Evolutionary conservation across 306 rosid species (phyloP), one percentile per base, ranked within the genome.

Genomic region (Cucumis cinereus): DNA sequence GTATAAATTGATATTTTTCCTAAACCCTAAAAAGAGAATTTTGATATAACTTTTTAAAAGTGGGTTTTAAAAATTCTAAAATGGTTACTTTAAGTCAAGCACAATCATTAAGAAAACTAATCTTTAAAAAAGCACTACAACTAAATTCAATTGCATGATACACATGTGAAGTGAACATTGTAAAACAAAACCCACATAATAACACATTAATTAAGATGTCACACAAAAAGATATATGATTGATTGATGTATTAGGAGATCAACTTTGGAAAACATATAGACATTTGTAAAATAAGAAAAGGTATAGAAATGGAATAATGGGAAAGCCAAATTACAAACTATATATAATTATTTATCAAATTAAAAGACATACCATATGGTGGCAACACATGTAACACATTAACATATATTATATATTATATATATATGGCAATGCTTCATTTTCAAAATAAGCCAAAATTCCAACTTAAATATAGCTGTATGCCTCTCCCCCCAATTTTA

Each of bases 391-490:
- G 74, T 68, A 40, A 40, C 55, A 43, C 54, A 68, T 22, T n/a
- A n/a, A n/a, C n/a, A n/a, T n/a, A n/a, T n/a, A n/a, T n/a, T n/a
- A n/a, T n/a, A n/a, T n/a, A n/a, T n/a, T n/a, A 30, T 30, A 30
- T 30, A 43, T n/a, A 24, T 45, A 69, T 45, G 56, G 20, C 8
- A 43, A 23, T 45, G 57, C 23, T 45, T 43, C 57, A 70, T 70
- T 45, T 24, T 45, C 12, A 64, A 70, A 70, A 43, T 23, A 45
- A 70, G 75, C 75, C 57, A 45, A 70, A 70, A 15, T 12, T 70
- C 40, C 75, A 70, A 70, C 75, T 67, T 67, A 19, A 38, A 41
- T 67, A 67, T 41, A 67, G 73, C 73, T 70, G 75, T 70, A 24
- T 45, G 13, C 23, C 75, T 70, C 75, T 13, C 0, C 14, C 14